Evolutionary conservation across 495 filamentous ascomycete genomes (phyloP), one percentile per base, ranked within the genome.

Genomic region (Penicillium nucicola): DNA sequence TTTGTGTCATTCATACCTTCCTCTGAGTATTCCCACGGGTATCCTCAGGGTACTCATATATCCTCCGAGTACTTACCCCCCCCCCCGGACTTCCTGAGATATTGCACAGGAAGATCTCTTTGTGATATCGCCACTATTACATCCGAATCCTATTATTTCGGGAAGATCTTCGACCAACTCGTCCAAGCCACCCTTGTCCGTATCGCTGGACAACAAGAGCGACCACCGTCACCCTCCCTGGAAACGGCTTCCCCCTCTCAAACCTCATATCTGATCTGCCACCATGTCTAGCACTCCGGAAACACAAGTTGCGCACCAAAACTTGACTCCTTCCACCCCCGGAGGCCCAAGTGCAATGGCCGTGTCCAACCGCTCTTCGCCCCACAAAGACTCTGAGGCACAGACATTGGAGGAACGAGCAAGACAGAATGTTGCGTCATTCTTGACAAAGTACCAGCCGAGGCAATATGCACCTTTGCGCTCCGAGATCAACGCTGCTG

Each of bases 371-470:
- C 56, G 55, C 39, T 42, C 55, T 25, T 23, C 42, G 34, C 58
- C 47, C 47, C 49, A 53, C 52, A 51, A 53, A 13, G 55, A 52
- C 48, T 48, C 38, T 35, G 56, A 53, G 25, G 57, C 62, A 15
- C 65, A 70, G 38, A 62, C 67, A 28, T 61, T 72, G n/a, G 62
- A 68, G 17, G 79, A 75, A 52, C 66, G 80, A 13, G 79, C 72
- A 10, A 74, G 65, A 33, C 65, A 80, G 34, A 82, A 73, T 40
- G 81, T 96, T 37, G 85, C 85, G 3, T 90, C 92, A 1, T 96
- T 95, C 58, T 78, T 97, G 38, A 82, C 83, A 44, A 85, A 86
- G 66, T 89, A 97, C 56, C 92, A 95, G 6, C 91, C 90, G 1
- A 80, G 80, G 34, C 80, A 90, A 61, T 95, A 96, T 66, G 87